These are phyloP conservation scores for Erodium moschatum DNA, from an alignment of 441 rosid genomes.

Conservation along the genomic window DNA sequence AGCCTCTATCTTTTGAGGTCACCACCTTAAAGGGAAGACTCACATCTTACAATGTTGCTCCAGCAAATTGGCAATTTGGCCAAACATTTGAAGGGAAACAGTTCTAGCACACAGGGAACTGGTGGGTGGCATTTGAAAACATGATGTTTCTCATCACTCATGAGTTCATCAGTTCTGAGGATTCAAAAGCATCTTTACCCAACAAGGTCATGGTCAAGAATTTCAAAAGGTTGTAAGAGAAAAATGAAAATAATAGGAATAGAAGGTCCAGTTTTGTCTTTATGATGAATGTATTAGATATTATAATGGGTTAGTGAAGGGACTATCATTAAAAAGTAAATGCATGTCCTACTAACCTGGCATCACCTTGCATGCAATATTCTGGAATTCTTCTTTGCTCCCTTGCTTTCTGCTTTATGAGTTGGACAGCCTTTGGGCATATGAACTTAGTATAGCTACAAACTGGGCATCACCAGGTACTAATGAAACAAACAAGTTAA, in stretches of 20 bases:
- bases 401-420: neutral
- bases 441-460: neutral
- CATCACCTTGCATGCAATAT: neutral
- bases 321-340: conserved; percentile 12
- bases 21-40: conserved; percentile 50
- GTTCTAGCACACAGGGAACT: conserved; percentile 31
- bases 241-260: conserved; percentile 9
- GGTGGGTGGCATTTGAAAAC: neutral
- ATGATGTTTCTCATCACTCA: neutral
- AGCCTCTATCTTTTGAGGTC: conserved; percentile 78
- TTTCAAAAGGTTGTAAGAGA: conserved; percentile 15
- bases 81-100: conserved; percentile 75
- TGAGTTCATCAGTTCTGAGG: neutral
- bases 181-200: neutral
- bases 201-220: conserved; percentile 21
- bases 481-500: neutral
- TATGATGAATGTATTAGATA: neutral
- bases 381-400: neutral
- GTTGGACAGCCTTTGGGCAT: neutral
- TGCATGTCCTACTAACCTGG: neutral
- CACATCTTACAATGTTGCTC: conserved; percentile 67
- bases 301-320: conserved; percentile 7
- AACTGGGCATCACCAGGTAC: neutral
- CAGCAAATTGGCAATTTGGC: conserved; percentile 65
- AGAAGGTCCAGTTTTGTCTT: conserved; percentile 23